phyloP scores from a whole-genome alignment of 2,329 filamentous ascomycete genomes.

The Colletotrichum endophyticum region DNA sequence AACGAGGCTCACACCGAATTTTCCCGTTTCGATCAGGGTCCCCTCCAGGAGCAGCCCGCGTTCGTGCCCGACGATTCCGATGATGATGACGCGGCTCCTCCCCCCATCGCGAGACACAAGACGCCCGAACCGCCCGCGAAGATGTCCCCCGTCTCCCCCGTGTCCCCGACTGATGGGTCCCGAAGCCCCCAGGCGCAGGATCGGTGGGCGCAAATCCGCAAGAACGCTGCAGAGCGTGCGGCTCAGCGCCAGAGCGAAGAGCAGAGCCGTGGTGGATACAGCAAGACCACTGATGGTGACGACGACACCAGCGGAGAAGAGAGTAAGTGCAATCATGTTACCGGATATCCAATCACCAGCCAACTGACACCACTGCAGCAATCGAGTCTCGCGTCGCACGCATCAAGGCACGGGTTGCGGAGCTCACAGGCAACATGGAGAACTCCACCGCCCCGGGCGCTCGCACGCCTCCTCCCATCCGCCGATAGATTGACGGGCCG shows the following conservation, averaged over 20 bases:
- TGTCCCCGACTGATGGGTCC: conserved; percentile 31
- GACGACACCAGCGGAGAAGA: conserved; percentile 96
- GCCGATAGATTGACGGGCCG: conserved; percentile 6
- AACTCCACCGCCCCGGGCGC: conserved; percentile 42
- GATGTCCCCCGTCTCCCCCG: conserved; percentile 27
- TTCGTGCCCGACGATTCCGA: conserved; percentile 70
- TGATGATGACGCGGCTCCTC: conserved; percentile 53
- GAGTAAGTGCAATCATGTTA: conserved; percentile 63
- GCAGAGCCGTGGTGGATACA: conserved; percentile 61
- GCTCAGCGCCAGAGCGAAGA: conserved; percentile 70
- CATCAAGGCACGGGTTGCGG: conserved; percentile 96
- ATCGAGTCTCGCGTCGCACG: conserved; percentile 96
- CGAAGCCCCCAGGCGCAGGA: conserved; percentile 61
- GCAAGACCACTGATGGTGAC: conserved; percentile 67
- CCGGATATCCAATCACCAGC: not conserved
- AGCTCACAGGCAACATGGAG: conserved; percentile 88
- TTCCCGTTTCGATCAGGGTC: conserved; percentile 84
- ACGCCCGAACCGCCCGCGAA: conserved; percentile 28
- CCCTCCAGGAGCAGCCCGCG: conserved; percentile 83
- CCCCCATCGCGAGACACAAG: conserved; percentile 54
- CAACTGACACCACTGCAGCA: conserved; percentile 51
- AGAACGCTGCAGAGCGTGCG: conserved; percentile 88
- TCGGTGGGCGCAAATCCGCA: conserved; percentile 94
- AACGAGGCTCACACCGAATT: conserved; percentile 66
- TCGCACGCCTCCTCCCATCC: conserved; percentile 11